Percentiles rank a stretch among this genome's conserved stretches.
phyloP scores from a whole-genome alignment of 768 basidiomycete genomes.

The Leccinum sublutescens region DNA sequence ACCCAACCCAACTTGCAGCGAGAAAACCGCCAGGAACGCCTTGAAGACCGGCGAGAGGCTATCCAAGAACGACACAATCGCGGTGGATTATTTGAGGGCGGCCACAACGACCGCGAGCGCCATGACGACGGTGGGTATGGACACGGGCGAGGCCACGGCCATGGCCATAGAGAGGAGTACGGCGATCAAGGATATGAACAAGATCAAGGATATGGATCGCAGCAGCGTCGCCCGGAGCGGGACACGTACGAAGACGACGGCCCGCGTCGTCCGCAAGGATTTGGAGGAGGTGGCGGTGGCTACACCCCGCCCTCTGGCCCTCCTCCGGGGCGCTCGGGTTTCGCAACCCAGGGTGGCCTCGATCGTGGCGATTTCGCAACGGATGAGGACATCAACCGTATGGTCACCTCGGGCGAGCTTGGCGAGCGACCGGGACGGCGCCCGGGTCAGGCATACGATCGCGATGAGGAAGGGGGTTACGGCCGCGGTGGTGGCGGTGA shows the following conservation, averaged over 20 bases:
- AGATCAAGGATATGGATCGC: neutral
- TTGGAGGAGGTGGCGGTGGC: neutral
- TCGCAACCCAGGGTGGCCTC: constrained; percentile 14
- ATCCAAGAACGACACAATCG: neutral
- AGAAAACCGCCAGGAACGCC: neutral
- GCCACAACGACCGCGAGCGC: neutral
- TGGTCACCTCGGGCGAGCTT: constrained; percentile 21
- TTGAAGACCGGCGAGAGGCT: neutral
- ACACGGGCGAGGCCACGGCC: neutral
- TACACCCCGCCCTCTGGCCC: constrained; percentile 7
- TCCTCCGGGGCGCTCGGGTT: neutral
- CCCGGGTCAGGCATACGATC: neutral
- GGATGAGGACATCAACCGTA: constrained; percentile 25
- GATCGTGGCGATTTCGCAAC: constrained; percentile 29
- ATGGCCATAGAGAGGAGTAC: neutral
- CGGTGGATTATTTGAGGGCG: neutral
- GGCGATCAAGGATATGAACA: neutral
- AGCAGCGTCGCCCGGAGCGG: neutral
- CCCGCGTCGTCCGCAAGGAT: neutral
- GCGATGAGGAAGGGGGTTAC: neutral
- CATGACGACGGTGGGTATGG: neutral
- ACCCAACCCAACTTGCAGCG: neutral
- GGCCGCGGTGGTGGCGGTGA: neutral
- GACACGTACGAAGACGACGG: neutral
- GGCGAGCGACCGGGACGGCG: neutral